These are phyloP conservation scores for Gnomoniopsis smithogilvyi DNA, from an alignment of 2,329 filamentous ascomycete genomes.

Conservation along the genomic window DNA sequence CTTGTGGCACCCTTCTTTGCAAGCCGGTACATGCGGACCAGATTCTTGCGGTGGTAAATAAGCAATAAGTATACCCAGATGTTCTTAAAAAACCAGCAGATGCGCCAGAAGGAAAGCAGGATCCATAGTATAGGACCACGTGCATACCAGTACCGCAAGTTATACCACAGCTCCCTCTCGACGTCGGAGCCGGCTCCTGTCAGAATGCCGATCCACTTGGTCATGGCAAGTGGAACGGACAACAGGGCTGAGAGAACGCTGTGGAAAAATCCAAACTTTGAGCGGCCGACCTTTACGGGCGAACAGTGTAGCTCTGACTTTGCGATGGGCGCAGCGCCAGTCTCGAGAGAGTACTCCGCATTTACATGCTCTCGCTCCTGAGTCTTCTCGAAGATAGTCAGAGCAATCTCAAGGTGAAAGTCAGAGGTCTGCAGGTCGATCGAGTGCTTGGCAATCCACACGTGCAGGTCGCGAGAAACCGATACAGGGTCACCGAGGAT, in stretches of 20 bases:
- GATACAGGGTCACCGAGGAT: constrained; percentile 25
- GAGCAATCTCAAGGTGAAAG: constrained; percentile 26
- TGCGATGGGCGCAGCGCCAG: constrained; percentile 12
- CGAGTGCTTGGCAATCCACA: constrained; percentile 23
- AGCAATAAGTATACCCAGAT: constrained; percentile 29
- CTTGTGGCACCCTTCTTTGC: constrained; percentile 29
- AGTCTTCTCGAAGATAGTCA: constrained; percentile 20
- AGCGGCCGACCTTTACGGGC: constrained; percentile 16
- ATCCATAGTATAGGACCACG: constrained; percentile 23
- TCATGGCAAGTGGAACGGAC: constrained; percentile 24
- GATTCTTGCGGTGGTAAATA: constrained; percentile 29
- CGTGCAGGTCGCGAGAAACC: constrained; percentile 22
- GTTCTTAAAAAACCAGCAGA: constrained; percentile 30
- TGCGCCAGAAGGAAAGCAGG: constrained; percentile 28
- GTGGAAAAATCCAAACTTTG: constrained; percentile 13
- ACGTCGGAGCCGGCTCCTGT: constrained; percentile 32
- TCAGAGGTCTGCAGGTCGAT: constrained; percentile 26
- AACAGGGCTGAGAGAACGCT: constrained; percentile 19
- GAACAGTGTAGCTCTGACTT: constrained; percentile 18
- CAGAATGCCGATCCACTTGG: constrained; percentile 33
- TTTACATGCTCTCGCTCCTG: constrained; percentile 19
- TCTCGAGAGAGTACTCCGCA: constrained; percentile 19
- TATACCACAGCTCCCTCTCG: constrained; percentile 34
- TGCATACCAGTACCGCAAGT: constrained; percentile 25
- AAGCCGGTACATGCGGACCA: constrained; percentile 30